phyloP scores from a whole-genome alignment of 306 rosid genomes.

The Begonia loranthoides region DNA sequence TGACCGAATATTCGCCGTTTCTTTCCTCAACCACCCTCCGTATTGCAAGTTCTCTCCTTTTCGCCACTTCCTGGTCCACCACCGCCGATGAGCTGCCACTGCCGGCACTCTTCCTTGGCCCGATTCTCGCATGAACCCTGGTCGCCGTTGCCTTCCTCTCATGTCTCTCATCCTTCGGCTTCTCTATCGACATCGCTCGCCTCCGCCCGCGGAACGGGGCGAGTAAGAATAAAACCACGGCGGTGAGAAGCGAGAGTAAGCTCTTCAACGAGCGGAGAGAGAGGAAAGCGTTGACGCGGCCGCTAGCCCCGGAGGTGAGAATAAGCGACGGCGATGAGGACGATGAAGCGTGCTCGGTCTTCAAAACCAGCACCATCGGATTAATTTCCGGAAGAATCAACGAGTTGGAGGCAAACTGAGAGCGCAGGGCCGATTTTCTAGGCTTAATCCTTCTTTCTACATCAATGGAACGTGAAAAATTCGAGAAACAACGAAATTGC shows the following conservation, averaged over 20 bases:
- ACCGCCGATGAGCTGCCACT: slow-evolving; percentile 2
- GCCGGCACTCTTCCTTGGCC: slow-evolving; percentile 32
- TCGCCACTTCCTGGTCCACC: slow-evolving; percentile 35
- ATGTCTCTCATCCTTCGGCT: slow-evolving; percentile 20
- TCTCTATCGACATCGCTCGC: slow-evolving; percentile 17
- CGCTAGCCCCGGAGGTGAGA: slow-evolving; percentile 64
- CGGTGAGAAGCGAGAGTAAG: slow-evolving; percentile 33
- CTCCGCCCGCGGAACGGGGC: slow-evolving; percentile 56
- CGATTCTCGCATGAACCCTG: slow-evolving; percentile 39
- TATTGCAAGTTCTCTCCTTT: slow-evolving; percentile 59
- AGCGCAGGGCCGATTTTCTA: neutral
- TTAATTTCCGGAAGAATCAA: neutral
- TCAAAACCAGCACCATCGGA: slow-evolving; percentile 19
- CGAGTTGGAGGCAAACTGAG: neutral
- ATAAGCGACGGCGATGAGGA: slow-evolving; percentile 18
- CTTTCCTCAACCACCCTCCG: slow-evolving; percentile 42
- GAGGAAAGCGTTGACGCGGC: slow-evolving; percentile 41
- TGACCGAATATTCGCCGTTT: slow-evolving; percentile 13
- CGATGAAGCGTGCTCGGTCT: slow-evolving; percentile 8
- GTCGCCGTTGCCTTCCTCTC: slow-evolving; percentile 31
- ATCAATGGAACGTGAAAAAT: neutral
- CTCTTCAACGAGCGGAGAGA: slow-evolving; percentile 44
- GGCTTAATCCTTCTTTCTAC: neutral
- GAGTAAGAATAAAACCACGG: slow-evolving; percentile 35
- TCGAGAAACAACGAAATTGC: neutral